Evolutionary conservation across 2,329 filamentous ascomycete genomes (phyloP), one percentile per base, ranked within the genome.

Genomic region (Diatrype stigma): DNA sequence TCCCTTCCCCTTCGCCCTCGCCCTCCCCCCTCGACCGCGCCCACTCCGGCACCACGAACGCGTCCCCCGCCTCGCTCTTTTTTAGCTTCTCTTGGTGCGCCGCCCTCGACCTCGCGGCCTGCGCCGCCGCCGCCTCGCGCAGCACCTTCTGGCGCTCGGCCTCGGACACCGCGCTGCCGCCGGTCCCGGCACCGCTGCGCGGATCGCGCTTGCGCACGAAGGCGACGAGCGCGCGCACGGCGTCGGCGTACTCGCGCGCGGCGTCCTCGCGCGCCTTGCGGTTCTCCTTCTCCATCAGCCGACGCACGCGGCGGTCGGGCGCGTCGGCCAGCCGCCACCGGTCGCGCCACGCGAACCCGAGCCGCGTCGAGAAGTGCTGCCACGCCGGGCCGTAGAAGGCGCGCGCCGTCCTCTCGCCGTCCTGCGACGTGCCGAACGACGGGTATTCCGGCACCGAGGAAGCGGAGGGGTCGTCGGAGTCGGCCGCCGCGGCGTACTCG

Each of bases 221-320:
- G 2, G 85, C 79, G 2, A 97, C 87, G 12, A 99, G 78, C 6
- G 90, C 89, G 51, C 90, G 77, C 28, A 99, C 90, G 3, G 91
- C 88, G 54, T 96, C 91, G 69, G 96, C 97, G 73, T 96, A 97
- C 58, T 96, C 89, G 50, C 87, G 82, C 11, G 88, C 82, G 2
- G 85, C 90, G 48, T 93, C 88, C 19, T 96, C 92, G 48, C 94
- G 82, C 22, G 87, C 71, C 56, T 87, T 88, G 60, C 85, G 89
- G 68, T 99, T 99, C 67, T 96, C 93, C 69, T 96, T 96, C 66
- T 97, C 94, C 85, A 97, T 96, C 37, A 90, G 63, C 30, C 94
- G 82, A 47, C 93, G 84, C 16, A 90, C 78, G 35, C 87, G 82
- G 47, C 94, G 84, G 70, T 99, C 93, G 1, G 91, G 90, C 1